phyloP scores from a whole-genome alignment of 768 basidiomycete genomes.

The Termitomyces sp. region DNA sequence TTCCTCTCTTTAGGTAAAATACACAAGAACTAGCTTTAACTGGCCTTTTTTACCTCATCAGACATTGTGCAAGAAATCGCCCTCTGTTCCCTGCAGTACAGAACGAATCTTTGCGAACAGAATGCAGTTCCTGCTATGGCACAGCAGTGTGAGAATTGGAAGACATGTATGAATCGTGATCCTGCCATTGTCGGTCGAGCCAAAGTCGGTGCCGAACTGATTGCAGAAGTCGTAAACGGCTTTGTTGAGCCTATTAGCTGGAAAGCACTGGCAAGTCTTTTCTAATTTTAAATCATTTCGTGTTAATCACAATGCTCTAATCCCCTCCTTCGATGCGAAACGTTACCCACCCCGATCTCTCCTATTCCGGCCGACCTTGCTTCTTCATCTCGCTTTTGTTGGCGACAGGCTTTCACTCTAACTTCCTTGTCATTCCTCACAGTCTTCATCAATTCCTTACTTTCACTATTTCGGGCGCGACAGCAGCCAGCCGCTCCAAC shows the following conservation, averaged over 20 bases:
- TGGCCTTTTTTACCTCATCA: slow-evolving; percentile 19
- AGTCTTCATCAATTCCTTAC: slow-evolving; percentile 73
- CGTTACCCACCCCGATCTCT: not conserved
- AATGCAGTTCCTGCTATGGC: slow-evolving; percentile 85
- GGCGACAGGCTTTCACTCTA: slow-evolving; percentile 59
- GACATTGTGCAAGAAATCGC: slow-evolving; percentile 93
- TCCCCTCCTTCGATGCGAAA: not conserved
- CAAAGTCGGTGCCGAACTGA: slow-evolving; percentile 86
- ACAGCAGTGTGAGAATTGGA: slow-evolving; percentile 84
- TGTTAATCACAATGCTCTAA: slow-evolving; percentile 10
- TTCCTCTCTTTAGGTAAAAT: slow-evolving; percentile 1
- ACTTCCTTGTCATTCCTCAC: slow-evolving; percentile 74
- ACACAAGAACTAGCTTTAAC: not conserved
- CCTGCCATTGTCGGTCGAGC: slow-evolving; percentile 86
- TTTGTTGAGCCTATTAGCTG: slow-evolving; percentile 98
- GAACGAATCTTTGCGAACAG: slow-evolving; percentile 73
- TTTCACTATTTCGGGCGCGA: slow-evolving; percentile 71
- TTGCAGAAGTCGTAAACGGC: slow-evolving; percentile 93
- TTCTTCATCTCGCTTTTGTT: not conserved
- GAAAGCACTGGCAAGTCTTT: slow-evolving; percentile 79
- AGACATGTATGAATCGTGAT: slow-evolving; percentile 93
- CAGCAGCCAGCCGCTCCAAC: slow-evolving; percentile 39
- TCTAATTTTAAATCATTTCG: not conserved
- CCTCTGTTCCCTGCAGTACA: slow-evolving; percentile 75
- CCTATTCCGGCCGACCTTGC: not conserved